Conservation (phyloP, 73 alveolate species). For the Stentor roeselii region DNA sequence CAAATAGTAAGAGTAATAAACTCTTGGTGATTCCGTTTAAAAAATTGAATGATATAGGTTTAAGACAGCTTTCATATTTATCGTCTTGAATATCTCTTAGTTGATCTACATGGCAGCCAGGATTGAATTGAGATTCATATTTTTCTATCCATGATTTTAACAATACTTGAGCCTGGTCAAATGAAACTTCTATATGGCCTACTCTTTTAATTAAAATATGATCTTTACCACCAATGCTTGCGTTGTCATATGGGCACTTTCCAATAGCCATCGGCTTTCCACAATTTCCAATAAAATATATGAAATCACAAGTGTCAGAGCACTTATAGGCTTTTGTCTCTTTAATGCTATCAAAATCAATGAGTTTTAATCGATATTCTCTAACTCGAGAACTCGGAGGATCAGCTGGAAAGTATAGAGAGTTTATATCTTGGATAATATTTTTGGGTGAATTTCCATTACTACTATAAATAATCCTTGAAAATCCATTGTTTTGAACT, state of each 20-base stretch:
- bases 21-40: too few species aligned
- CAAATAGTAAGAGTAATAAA: too few species aligned
- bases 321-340: neutral
- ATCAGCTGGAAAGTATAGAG: too few species aligned
- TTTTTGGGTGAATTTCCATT: constrained; percentile 1
- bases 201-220: neutral
- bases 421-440: too few species aligned
- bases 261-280: neutral
- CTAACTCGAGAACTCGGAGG: too few species aligned
- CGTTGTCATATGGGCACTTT: neutral
- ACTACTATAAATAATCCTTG: neutral
- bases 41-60: too few species aligned
- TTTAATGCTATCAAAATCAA: neutral
- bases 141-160: neutral
- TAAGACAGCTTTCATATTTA: too few species aligned
- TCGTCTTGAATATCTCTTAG: too few species aligned
- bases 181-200: neutral
- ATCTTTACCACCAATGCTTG: constrained; percentile 1
- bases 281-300: constrained; percentile 9
- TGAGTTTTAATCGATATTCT: too few species aligned
- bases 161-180: neutral
- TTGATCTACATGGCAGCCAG: too few species aligned
- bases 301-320: neutral
- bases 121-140: neutral
- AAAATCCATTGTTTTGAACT: neutral